Base-by-base conservation (phyloP, 805 yeast genomes). In the Kuraishia cidri region DNA sequence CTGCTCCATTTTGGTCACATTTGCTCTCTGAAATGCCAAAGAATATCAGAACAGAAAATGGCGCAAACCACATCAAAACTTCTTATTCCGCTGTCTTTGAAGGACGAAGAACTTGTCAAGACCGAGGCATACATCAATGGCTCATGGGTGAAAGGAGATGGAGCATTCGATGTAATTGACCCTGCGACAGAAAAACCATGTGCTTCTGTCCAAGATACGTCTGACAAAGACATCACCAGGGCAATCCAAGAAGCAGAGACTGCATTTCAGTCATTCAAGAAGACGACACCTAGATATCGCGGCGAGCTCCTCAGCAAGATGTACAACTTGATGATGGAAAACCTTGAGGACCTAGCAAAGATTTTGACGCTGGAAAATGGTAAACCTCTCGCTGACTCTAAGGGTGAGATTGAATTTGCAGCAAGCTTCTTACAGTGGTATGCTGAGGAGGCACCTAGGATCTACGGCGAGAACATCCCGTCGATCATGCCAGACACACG, bases 351-450 rank as follows among this genome's bases (percentile, higher is more conserved):
- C 48, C 64, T 82, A 40, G 88, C 86, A 20, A 64, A 53, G 36
- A 50, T 82, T 30, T 62, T 77, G 33, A 73, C 82, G 11, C 54
- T 72, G 40, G 94, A 82, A 48, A 82, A 82, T 50, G 94, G 94
- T 21, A 82, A 82, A 53, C 72, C 88, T 1, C 54, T 66, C 10
- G 66, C 72, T 1, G 92, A 82, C 49, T 77, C 90, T 11, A 48
- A 58, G 31, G 88, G 86, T 4, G 92, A 82, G 50, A 66, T 82
- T 17, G 52, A 47, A 31, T 75, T 77, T 43, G 78, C 81, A 7
- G 79, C 85, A 1, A 71, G 83, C 6, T 87, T 81, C 55, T 80
- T 84, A 51, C 87, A 85, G 48, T 88, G 97, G 96, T 88, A 76
- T 50, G 66, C 94, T 21, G 92, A 80, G 52, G 83, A 76, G 42